Conservation (phyloP, 108 stramenopile species). For the Nannochloropsis oceanica region DNA sequence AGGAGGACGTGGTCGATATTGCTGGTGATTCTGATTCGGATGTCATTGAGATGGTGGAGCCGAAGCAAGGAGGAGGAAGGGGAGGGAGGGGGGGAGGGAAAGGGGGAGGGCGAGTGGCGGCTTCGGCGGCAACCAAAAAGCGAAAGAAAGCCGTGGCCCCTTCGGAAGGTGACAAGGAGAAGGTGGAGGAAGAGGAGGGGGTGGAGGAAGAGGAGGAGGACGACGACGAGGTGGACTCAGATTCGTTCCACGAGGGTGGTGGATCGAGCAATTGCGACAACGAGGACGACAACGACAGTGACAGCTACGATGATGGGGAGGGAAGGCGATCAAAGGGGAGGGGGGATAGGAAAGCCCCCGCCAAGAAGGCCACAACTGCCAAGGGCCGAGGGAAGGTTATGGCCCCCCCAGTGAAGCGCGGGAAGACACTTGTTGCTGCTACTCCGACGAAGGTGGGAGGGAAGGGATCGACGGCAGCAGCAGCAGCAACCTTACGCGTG, state of each 20-base stretch:
- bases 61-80: background rate
- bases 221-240: background rate
- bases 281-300: background rate
- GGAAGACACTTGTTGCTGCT: background rate
- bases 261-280: background rate
- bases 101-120: background rate
- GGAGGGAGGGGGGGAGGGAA: background rate
- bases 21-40: background rate
- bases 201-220: background rate
- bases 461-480: background rate
- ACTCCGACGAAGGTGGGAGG: too few species aligned
- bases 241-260: too few species aligned
- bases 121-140: background rate
- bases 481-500: background rate
- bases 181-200: background rate
- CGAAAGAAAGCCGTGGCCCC: background rate
- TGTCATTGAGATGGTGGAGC: background rate
- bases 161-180: background rate
- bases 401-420: background rate
- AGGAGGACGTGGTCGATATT: background rate
- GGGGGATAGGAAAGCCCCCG: background rate
- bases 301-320: background rate
- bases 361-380: background rate
- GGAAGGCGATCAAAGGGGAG: background rate
- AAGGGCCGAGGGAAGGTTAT: background rate